Base-by-base conservation (phyloP, 1,284 basidiomycete genomes). In the Xerocomus amazonicus region DNA sequence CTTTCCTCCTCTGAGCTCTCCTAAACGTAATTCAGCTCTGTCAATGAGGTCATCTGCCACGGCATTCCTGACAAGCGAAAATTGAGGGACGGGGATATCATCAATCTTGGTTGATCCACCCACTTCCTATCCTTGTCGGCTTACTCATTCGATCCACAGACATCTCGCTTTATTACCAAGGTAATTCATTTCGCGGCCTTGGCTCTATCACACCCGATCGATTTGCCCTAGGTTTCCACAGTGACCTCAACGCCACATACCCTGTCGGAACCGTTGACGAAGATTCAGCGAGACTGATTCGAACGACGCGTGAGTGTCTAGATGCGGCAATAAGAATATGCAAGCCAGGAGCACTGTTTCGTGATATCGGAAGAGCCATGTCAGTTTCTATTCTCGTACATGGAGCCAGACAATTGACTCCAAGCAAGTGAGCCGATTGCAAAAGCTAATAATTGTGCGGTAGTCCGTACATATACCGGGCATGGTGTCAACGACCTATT, bases 11-110 rank as follows among this genome's bases (percentile, higher is more conserved):
- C 31, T 31, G 40, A 52, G 42, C 31, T 16, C 36, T 48, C 19
- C 38, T 37, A 19, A 50, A 50, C 53, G 48, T 38, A 7, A 48
- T 37, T 27, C 90, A 61, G 89, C 29, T 93, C 91, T 27, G 75
- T 99, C 37, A 99, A 99, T 70, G 97, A 99, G 70, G 87, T 86
- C 50, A 96, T 99, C 62, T 99, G 97, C 68, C 97, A 99, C 69
- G 92, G 92, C 48, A 97, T 97, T 57, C 94, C 94, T 38, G 94
- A 97, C 72, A 78, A 89, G 59, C 77, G 93, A 50, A 90, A 87
- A 57, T 71, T 97, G 46, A 77, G 80, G 60, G 89, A 96, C 59
- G 94, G 94, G 26, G 95, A 97, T 69, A 97, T 97, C 59, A 74
- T 97, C 67, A 97, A 97, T 69, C 81, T 96, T 42, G 96, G 84